phyloP scores from a whole-genome alignment of 179 eudicot genomes.

The Silene coronaria region DNA sequence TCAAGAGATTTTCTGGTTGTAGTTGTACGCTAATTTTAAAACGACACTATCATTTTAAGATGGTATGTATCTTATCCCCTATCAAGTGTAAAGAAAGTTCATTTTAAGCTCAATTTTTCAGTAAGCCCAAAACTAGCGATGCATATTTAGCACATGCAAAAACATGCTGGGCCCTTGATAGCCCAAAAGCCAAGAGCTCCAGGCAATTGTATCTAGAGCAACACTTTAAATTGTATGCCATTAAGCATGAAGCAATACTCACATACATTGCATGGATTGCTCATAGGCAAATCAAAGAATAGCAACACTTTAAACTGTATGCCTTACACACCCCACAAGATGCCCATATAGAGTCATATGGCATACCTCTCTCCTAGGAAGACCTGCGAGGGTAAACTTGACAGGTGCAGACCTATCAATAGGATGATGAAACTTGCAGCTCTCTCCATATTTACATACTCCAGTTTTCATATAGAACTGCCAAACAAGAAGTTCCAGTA shows the following conservation, averaged over 20 bases:
- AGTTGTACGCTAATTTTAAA: too few relatives aligned
- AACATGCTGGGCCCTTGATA: too few relatives aligned
- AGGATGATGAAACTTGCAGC: conserved; percentile 87
- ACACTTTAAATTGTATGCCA: neutral
- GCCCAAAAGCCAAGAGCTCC: neutral
- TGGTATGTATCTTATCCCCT: too few relatives aligned
- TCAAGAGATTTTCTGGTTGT: too few relatives aligned
- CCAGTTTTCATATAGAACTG: conserved; percentile 94
- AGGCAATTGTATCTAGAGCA: neutral
- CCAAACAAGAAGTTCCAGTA: conserved; percentile 12
- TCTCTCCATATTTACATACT: conserved; percentile 71
- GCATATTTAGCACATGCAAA: too few relatives aligned
- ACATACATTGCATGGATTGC: too few relatives aligned
- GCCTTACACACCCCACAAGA: neutral
- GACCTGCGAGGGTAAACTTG: conserved; percentile 84
- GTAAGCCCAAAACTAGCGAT: too few relatives aligned
- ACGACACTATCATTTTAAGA: too few relatives aligned
- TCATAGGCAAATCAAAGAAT: neutral
- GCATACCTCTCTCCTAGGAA: conserved; percentile 96
- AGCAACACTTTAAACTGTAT: neutral
- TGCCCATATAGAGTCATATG: neutral
- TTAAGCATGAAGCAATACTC: neutral
- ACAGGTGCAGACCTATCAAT: conserved; percentile 58
- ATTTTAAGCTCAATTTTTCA: too few relatives aligned
- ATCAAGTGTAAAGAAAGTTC: too few relatives aligned